Conservation (phyloP, 2,329 filamentous ascomycete genomes). For the Biscogniauxia mediterranea region DNA sequence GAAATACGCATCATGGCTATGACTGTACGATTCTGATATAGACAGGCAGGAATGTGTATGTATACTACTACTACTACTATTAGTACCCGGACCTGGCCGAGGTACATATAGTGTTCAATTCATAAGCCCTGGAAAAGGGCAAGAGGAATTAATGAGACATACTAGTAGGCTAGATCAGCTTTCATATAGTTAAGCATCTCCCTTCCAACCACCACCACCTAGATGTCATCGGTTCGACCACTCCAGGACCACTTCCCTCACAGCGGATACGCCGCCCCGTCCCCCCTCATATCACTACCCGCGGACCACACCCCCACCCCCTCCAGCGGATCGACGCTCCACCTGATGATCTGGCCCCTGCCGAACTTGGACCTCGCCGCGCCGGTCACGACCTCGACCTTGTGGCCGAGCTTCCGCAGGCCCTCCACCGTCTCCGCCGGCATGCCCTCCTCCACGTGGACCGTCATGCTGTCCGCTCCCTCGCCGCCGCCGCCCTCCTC, state of each 20-base stretch:
- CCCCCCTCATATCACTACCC: conserved; percentile 83
- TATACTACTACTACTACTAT: too few relatives aligned
- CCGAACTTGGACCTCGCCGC: conserved; percentile 71
- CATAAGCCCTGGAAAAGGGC: too few relatives aligned
- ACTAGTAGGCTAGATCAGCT: too few relatives aligned
- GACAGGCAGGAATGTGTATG: conserved; percentile 15
- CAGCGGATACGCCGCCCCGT: conserved; percentile 66
- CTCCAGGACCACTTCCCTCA: conserved; percentile 19
- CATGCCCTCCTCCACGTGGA: conserved; percentile 84
- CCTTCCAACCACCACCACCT: too few relatives aligned
- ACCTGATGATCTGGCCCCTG: conserved; percentile 80
- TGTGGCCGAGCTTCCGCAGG: conserved; percentile 69
- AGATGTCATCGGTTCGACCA: background rate
- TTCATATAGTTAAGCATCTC: too few relatives aligned
- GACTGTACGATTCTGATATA: conserved; percentile 13
- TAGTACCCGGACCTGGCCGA: too few relatives aligned
- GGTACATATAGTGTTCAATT: too few relatives aligned
- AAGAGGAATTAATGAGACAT: too few relatives aligned
- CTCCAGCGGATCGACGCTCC: conserved; percentile 68
- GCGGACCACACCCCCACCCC: conserved; percentile 76
- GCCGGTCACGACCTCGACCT: conserved; percentile 66
- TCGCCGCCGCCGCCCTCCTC: conserved; percentile 43
- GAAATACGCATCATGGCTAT: conserved; percentile 4
- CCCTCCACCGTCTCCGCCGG: conserved; percentile 64
- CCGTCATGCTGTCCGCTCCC: conserved; percentile 56